Evolutionary conservation across 2,329 filamentous ascomycete species (phyloP), one percentile per base, ranked within the genome.

Genomic region (Celoporthe dispersa): DNA sequence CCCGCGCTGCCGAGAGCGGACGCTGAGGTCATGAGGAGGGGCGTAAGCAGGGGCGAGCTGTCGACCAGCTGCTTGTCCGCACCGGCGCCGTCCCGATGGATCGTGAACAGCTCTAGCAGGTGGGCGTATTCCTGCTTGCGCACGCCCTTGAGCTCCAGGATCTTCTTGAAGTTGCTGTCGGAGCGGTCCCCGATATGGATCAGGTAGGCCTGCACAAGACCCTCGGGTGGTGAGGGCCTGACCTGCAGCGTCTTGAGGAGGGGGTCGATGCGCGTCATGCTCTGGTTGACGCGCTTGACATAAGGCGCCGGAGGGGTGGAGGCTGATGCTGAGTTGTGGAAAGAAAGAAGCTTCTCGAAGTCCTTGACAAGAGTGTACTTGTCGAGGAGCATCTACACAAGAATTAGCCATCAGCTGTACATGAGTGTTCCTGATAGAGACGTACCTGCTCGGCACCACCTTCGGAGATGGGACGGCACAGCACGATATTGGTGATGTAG

Each of bases 191-290:
- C 94, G 74, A 99, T 96, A 81, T 98, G 96, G 80, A 98, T 97
- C 44, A 99, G 90, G 79, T 99, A 99, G 44, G 96, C 96, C 82
- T 98, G 95, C 0, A 99, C 94, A 3, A 99, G 88, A 1, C 93
- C 95, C 83, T 99, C 96, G 0, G 95, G 92, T 0, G 96, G 96
- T 5, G 92, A 93, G 2, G 94, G 90, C 37, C 93, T 93, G 63
- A 99, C 95, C 84, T 99, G 96, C 3, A 99, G 88, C 2, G 96
- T 98, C 81, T 99, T 99, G 75, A 99, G 91, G 31, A 99, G 87
- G 0, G 94, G 92, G 77, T 98, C 95, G 73, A 98, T 91, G 74
- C 94, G 93, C 70, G 90, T 89, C 86, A 97, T 96, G 77, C 89
- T 91, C 71, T 90, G 87, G 77, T 92, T 93, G 64, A 98, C 93